Evolutionary conservation across 208 protist species (phyloP).

Genomic region (Acanthamoeba healyi): DNA sequence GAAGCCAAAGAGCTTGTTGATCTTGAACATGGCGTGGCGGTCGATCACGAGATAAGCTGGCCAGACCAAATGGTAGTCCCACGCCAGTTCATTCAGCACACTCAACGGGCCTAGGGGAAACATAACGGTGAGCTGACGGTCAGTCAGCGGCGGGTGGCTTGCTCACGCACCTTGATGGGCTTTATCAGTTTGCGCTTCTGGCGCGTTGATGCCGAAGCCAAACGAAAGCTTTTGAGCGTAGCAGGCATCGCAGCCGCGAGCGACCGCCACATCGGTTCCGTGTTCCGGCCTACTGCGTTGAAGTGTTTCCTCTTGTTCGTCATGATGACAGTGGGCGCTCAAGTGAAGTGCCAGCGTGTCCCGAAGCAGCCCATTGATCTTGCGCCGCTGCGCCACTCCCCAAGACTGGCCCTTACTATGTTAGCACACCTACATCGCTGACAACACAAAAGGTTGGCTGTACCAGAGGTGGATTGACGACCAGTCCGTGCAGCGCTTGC

Average conservation of each 20-base stretch:
- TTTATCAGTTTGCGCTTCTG: background rate
- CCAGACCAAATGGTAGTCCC: slow-evolving; percentile 35
- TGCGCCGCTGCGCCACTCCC: slow-evolving; percentile 27
- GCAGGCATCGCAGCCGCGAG: background rate
- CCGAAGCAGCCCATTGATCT: background rate
- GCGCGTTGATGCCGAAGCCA: background rate
- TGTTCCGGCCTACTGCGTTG: background rate
- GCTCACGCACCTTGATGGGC: background rate
- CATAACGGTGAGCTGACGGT: no score
- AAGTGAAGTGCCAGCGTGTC: background rate
- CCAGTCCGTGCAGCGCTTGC: background rate
- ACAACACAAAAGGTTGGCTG: background rate
- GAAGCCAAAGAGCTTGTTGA: slow-evolving; percentile 35
- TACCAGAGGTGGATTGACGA: background rate
- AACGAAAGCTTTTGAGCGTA: slow-evolving; percentile 57
- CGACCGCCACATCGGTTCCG: background rate
- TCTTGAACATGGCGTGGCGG: slow-evolving; percentile 45
- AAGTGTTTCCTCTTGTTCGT: background rate
- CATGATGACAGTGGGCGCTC: background rate
- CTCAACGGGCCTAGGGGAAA: background rate
- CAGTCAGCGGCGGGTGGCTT: no score
- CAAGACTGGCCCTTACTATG: slow-evolving; percentile 3
- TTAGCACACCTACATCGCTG: background rate
- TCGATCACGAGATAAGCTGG: slow-evolving; percentile 18
- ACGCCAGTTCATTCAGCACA: slow-evolving; percentile 25